Evolutionary conservation across 345 rosid species (phyloP).

Genomic region (Anacardium occidentale): DNA sequence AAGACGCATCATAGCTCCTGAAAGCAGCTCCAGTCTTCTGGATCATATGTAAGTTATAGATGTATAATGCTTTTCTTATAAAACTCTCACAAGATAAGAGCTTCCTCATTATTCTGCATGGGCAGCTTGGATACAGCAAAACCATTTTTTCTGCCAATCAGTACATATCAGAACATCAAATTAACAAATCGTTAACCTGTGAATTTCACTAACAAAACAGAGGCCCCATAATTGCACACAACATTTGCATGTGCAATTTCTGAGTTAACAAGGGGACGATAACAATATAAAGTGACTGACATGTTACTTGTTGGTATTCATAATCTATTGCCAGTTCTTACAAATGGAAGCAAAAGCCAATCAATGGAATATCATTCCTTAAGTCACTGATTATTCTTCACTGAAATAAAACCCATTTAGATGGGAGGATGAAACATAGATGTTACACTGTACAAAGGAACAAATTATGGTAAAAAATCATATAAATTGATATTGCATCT

Average conservation of each 20-base stretch:
- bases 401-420: neutral
- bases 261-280: neutral
- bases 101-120: conserved; percentile 29
- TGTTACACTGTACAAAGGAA: too few species aligned
- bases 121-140: conserved; percentile 41
- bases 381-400: neutral
- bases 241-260: neutral
- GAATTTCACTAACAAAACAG: neutral
- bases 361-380: neutral
- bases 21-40: conserved; percentile 42
- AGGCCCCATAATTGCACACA: neutral
- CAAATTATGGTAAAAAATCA: neutral
- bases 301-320: neutral
- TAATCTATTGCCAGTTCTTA: neutral
- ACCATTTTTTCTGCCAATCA: conserved; percentile 47
- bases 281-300: neutral
- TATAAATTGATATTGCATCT: neutral
- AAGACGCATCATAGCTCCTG: conserved; percentile 41
- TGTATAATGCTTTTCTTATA: conserved; percentile 10
- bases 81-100: conserved; percentile 23
- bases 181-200: neutral
- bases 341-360: neutral
- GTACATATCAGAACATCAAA: conserved; percentile 11
- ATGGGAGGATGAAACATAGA: neutral
- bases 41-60: conserved; percentile 19